Conservation (phyloP, 148 eudicot genomes). For the Polygonum aviculare region DNA sequence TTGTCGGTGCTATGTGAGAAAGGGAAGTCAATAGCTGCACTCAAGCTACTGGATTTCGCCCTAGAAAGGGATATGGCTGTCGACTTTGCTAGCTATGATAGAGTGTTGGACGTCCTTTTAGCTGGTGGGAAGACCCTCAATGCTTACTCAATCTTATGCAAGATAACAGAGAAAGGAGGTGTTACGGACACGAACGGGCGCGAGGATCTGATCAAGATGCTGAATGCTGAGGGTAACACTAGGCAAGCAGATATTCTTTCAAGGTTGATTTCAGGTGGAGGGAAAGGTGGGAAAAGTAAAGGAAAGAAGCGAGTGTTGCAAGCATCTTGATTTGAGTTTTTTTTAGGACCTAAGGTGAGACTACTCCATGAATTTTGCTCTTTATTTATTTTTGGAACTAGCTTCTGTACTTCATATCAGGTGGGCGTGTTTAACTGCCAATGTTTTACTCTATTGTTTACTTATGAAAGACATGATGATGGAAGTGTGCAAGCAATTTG, state of each 20-base stretch:
- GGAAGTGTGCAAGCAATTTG: not conserved
- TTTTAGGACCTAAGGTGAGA: slow-evolving; percentile 2
- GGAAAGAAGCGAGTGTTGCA: slow-evolving; percentile 41
- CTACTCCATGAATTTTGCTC: not conserved
- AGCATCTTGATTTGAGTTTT: not conserved
- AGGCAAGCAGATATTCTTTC: slow-evolving; percentile 86
- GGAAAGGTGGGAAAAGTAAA: slow-evolving; percentile 35
- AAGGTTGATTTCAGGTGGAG: slow-evolving; percentile 46
- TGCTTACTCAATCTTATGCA: slow-evolving; percentile 86
- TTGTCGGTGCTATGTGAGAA: slow-evolving; percentile 60
- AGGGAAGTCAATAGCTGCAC: slow-evolving; percentile 78
- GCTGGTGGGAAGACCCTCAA: slow-evolving; percentile 85
- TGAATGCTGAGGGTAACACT: slow-evolving; percentile 72
- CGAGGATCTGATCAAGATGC: slow-evolving; percentile 59
- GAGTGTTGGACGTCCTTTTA: slow-evolving; percentile 75
- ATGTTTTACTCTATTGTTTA: not conserved
- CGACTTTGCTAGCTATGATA: slow-evolving; percentile 59
- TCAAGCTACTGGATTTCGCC: slow-evolving; percentile 71
- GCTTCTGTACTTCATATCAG: not conserved
- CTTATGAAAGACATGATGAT: not conserved
- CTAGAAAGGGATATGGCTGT: slow-evolving; percentile 65
- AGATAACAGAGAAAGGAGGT: slow-evolving; percentile 71
- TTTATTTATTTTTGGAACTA: not conserved
- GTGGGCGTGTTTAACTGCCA: slow-evolving; percentile 4
- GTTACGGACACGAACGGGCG: slow-evolving; percentile 41